phyloP scores from a whole-genome alignment of 441 rosid species.

The Francoa sonchifolia region DNA sequence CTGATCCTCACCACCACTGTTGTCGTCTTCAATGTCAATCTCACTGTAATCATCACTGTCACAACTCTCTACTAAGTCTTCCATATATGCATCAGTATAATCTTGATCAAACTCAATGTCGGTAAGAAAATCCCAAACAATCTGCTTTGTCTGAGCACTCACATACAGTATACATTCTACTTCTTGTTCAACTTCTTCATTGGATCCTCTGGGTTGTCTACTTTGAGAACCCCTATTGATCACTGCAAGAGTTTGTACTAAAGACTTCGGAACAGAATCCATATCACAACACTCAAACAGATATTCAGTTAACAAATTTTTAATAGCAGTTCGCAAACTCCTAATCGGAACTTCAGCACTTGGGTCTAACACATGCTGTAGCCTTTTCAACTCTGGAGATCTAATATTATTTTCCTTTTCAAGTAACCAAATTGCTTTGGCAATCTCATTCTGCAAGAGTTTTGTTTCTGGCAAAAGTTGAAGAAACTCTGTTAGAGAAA shows the following conservation, averaged over 20 bases:
- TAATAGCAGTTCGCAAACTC: constrained; percentile 39
- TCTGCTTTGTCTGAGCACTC: constrained; percentile 62
- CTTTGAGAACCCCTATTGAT: constrained; percentile 35
- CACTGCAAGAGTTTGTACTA: constrained; percentile 45
- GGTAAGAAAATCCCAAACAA: constrained; percentile 46
- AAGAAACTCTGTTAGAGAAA: constrained; percentile 20
- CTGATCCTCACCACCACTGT: constrained; percentile 10
- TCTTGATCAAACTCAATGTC: constrained; percentile 39
- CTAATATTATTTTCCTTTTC: constrained; percentile 33
- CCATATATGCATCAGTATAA: constrained; percentile 62
- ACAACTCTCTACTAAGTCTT: constrained; percentile 59
- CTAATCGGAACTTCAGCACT: constrained; percentile 30
- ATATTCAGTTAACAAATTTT: constrained; percentile 44
- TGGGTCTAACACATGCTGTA: constrained; percentile 49
- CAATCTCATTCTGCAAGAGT: constrained; percentile 55
- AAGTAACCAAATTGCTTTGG: constrained; percentile 54
- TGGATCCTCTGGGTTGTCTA: constrained; percentile 16
- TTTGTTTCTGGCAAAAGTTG: constrained; percentile 39
- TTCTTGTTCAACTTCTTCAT: constrained; percentile 50
- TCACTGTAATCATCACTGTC: constrained; percentile 19
- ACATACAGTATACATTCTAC: constrained; percentile 47
- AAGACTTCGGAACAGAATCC: constrained; percentile 44
- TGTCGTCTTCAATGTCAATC: constrained; percentile 2
- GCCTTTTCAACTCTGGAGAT: constrained; percentile 33
- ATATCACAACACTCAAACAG: constrained; percentile 65